Evolutionary conservation across 179 eudicot species (phyloP).

Genomic region (Drosera spatulata): DNA sequence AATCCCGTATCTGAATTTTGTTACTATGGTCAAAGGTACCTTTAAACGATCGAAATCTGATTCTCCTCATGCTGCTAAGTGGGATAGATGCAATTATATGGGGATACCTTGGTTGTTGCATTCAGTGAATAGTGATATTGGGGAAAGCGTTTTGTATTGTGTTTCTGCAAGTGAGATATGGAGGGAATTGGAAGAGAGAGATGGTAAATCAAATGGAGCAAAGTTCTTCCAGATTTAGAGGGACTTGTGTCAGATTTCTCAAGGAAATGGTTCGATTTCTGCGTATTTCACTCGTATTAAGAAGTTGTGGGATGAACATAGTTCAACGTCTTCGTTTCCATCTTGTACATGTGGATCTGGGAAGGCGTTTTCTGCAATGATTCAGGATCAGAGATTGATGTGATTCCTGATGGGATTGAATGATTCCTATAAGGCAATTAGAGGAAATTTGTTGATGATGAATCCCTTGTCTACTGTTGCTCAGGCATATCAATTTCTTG

Average conservation of each 20-base stretch:
- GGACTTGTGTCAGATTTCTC: not conserved
- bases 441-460: too few relatives aligned
- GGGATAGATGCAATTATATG: conserved; percentile 2
- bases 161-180: not conserved
- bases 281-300: not conserved
- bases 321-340: too few relatives aligned
- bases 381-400: too few relatives aligned
- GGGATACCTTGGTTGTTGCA: not conserved
- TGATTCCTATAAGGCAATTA: too few relatives aligned
- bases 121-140: not conserved
- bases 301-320: not conserved
- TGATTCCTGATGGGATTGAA: too few relatives aligned
- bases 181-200: not conserved
- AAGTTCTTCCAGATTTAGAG: not conserved
- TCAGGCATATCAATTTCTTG: too few relatives aligned
- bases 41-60: too few relatives aligned
- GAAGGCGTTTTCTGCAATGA: too few relatives aligned
- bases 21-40: too few relatives aligned
- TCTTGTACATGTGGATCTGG: too few relatives aligned
- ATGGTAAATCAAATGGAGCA: not conserved
- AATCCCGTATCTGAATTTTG: too few relatives aligned
- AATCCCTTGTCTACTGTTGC: too few relatives aligned
- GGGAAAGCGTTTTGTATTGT: not conserved
- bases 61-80: not conserved
- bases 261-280: not conserved